Percentiles rank a stretch among this genome's conserved stretches.
Evolutionary conservation across 2,329 filamentous ascomycete species (phyloP).

Genomic region (Macrophomina phaseolina): DNA sequence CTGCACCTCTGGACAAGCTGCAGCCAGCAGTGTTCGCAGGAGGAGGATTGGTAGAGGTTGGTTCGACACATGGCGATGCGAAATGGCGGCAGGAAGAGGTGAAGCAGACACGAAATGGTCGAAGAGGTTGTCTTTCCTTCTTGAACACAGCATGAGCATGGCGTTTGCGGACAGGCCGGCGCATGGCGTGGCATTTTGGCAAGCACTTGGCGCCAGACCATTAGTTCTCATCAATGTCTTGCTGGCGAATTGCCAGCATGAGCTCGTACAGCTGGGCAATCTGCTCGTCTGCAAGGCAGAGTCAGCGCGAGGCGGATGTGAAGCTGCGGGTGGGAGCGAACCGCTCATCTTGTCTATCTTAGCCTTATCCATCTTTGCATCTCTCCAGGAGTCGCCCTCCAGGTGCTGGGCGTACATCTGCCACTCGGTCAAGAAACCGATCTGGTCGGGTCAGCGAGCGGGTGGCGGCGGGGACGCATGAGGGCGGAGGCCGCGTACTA

Average conservation of each 20-base stretch:
- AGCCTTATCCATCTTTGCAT: constrained; percentile 78
- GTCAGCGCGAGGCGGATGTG: not conserved
- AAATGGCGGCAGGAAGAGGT: not conserved
- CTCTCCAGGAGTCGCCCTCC: constrained; percentile 85
- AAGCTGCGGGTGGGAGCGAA: constrained; percentile 51
- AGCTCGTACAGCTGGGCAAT: constrained; percentile 92
- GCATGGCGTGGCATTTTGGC: not conserved
- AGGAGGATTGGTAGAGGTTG: constrained; percentile 51
- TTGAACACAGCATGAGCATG: not conserved
- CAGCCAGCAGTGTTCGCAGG: constrained; percentile 57
- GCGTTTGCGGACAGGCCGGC: not conserved
- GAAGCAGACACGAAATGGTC: not conserved
- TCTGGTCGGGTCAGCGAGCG: constrained; percentile 56
- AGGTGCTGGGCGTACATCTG: constrained; percentile 92
- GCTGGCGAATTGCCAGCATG: constrained; percentile 77
- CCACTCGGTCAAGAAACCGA: constrained; percentile 96
- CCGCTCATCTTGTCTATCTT: constrained; percentile 96
- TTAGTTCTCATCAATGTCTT: constrained; percentile 52
- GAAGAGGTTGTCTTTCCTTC: not conserved
- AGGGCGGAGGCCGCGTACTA: constrained; percentile 63
- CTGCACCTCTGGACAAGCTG: constrained; percentile 53
- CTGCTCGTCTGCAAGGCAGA: constrained; percentile 74
- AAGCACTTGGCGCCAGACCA: not conserved
- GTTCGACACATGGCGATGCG: constrained; percentile 53
- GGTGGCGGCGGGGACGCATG: not conserved